These are phyloP conservation scores for Collybia sordida DNA, from an alignment of 768 basidiomycete genomes.

Conservation along the genomic window DNA sequence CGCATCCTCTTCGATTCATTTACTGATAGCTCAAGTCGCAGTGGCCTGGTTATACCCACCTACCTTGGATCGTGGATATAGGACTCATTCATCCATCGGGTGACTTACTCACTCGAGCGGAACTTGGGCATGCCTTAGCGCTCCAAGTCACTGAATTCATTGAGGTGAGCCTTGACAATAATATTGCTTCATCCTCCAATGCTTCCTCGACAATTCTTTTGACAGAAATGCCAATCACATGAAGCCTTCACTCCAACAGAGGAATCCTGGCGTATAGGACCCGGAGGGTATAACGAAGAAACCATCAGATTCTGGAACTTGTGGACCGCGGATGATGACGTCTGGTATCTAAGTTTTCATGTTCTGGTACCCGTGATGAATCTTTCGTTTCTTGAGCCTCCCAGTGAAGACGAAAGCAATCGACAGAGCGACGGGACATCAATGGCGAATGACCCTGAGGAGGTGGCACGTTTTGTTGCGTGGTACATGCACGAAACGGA, in stretches of 20 bases:
- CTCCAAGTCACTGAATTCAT: not conserved
- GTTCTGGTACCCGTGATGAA: not conserved
- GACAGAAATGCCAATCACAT: not conserved
- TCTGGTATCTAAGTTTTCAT: not conserved
- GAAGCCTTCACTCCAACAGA: not conserved
- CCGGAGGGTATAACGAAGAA: not conserved
- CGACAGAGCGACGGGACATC: too few relatives aligned
- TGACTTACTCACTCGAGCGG: not conserved
- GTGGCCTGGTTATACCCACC: conserved; percentile 1
- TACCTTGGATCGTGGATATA: not conserved
- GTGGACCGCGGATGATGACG: conserved; percentile 1
- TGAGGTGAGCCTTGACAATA: not conserved
- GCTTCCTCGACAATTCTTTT: not conserved
- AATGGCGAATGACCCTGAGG: too few relatives aligned
- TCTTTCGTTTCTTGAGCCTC: too few relatives aligned
- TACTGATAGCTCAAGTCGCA: not conserved
- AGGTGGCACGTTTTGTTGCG: too few relatives aligned
- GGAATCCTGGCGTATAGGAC: not conserved
- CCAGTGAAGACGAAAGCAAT: too few relatives aligned
- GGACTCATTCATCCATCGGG: not conserved
- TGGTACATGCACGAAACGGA: too few relatives aligned
- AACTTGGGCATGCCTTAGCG: not conserved
- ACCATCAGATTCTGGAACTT: not conserved
- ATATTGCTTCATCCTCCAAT: not conserved
- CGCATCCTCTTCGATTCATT: too few relatives aligned